These are phyloP conservation scores for Wickerhamiella galacta DNA, from an alignment of 805 yeast species.

Conservation along the genomic window DNA sequence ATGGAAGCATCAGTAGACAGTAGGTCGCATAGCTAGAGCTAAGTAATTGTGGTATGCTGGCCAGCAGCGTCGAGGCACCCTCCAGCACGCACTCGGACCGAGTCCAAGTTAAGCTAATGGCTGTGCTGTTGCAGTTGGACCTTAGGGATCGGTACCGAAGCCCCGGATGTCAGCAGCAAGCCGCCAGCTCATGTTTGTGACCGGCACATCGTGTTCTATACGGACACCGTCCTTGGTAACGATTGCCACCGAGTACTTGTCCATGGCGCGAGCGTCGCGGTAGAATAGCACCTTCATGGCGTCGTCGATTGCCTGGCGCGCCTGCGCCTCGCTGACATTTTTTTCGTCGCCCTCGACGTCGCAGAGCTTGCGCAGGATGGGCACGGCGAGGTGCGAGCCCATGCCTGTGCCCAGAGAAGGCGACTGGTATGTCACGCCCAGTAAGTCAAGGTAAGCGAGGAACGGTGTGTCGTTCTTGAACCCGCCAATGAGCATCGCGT, in stretches of 20 bases:
- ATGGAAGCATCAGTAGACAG: too few species aligned
- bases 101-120: too few species aligned
- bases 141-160: constrained; percentile 54
- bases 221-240: constrained; percentile 47
- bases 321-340: constrained; percentile 55
- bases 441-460: constrained; percentile 70
- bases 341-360: constrained; percentile 63
- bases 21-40: too few species aligned
- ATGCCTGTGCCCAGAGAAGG: constrained; percentile 91
- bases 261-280: constrained; percentile 89
- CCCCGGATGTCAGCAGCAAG: constrained; percentile 82
- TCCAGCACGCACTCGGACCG: too few species aligned
- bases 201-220: constrained; percentile 20
- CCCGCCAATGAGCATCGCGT: constrained; percentile 84
- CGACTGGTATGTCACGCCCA: constrained; percentile 81
- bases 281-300: constrained; percentile 89
- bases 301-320: constrained; percentile 58
- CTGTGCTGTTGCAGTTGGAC: too few species aligned
- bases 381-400: constrained; percentile 89
- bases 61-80: too few species aligned
- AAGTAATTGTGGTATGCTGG: too few species aligned
- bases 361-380: constrained; percentile 69
- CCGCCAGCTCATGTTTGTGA: constrained; percentile 21
- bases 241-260: constrained; percentile 67
- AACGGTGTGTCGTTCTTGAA: constrained; percentile 57